phyloP scores from a whole-genome alignment of 805 yeast genomes.

The Metschnikowia anglica region DNA sequence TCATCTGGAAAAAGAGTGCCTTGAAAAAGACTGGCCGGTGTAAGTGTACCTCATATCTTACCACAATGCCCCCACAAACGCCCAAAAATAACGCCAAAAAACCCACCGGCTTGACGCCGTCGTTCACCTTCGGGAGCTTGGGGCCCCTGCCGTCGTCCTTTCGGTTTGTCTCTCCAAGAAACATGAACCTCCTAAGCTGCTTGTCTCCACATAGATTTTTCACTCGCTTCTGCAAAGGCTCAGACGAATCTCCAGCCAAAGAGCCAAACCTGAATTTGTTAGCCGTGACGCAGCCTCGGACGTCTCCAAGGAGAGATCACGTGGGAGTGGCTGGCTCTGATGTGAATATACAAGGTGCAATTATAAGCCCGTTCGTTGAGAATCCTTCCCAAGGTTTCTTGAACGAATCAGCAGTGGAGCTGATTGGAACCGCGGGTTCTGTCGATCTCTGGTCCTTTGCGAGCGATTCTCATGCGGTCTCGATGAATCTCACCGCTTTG shows the following conservation, averaged over 20 bases:
- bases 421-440: constrained; percentile 18
- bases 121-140: constrained; percentile 36
- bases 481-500: constrained; percentile 26
- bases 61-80: constrained; percentile 18
- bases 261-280: too few species aligned
- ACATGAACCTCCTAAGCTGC: constrained; percentile 24
- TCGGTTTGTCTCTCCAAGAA: constrained; percentile 37
- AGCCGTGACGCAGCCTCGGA: too few species aligned
- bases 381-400: background rate
- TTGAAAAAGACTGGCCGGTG: too few species aligned
- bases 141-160: constrained; percentile 44
- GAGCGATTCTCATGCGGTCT: constrained; percentile 21
- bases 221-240: constrained; percentile 2
- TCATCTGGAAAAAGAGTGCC: too few species aligned
- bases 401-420: constrained; percentile 13
- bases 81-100: constrained; percentile 13
- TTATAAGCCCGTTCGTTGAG: constrained; percentile 3
- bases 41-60: too few species aligned
- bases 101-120: constrained; percentile 26
- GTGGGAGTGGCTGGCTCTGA: too few species aligned
- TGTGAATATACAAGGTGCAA: too few species aligned
- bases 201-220: constrained; percentile 38
- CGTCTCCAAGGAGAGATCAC: too few species aligned
- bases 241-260: background rate
- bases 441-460: constrained; percentile 35